These are phyloP conservation scores for Ilyonectria destructans DNA, from an alignment of 2,329 filamentous ascomycete genomes.

Conservation along the genomic window DNA sequence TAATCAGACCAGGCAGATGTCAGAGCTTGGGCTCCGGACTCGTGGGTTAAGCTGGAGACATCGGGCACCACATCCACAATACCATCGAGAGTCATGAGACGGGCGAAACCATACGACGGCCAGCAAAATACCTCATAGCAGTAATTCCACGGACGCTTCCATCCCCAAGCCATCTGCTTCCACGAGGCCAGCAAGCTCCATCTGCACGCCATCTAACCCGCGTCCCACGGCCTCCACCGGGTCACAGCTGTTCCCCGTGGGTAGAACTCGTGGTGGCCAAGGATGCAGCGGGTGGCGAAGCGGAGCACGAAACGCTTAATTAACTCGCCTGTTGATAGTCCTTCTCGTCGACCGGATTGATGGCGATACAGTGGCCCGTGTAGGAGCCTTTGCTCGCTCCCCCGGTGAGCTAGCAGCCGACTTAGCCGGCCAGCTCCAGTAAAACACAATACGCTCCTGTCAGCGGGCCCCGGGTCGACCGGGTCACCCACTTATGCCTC, in stretches of 20 bases:
- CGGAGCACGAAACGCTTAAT: slow-evolving; percentile 30
- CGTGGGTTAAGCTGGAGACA: not conserved
- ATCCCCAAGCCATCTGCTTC: not conserved
- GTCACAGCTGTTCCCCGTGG: slow-evolving; percentile 30
- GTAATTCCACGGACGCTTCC: not conserved
- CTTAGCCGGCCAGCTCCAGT: slow-evolving; percentile 42
- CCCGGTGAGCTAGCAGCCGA: slow-evolving; percentile 38
- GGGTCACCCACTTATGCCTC: slow-evolving; percentile 5
- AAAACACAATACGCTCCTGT: slow-evolving; percentile 20
- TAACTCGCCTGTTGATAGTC: not conserved
- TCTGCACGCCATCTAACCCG: slow-evolving; percentile 6
- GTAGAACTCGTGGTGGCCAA: slow-evolving; percentile 25
- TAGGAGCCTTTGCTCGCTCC: not conserved
- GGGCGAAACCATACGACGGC: slow-evolving; percentile 5
- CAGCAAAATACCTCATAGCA: slow-evolving; percentile 26
- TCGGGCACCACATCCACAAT: not conserved
- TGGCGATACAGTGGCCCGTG: slow-evolving; percentile 35
- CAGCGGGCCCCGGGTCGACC: slow-evolving; percentile 25
- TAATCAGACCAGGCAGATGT: not conserved
- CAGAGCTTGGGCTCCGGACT: not conserved
- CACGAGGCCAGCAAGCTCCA: not conserved
- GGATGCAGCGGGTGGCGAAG: slow-evolving; percentile 17
- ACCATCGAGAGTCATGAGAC: slow-evolving; percentile 19
- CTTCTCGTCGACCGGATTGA: slow-evolving; percentile 5
- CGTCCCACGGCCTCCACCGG: slow-evolving; percentile 16